Conservation (phyloP, 228 moss, liverwort and hornwort genomes). For the Sphagnum fallax region DNA sequence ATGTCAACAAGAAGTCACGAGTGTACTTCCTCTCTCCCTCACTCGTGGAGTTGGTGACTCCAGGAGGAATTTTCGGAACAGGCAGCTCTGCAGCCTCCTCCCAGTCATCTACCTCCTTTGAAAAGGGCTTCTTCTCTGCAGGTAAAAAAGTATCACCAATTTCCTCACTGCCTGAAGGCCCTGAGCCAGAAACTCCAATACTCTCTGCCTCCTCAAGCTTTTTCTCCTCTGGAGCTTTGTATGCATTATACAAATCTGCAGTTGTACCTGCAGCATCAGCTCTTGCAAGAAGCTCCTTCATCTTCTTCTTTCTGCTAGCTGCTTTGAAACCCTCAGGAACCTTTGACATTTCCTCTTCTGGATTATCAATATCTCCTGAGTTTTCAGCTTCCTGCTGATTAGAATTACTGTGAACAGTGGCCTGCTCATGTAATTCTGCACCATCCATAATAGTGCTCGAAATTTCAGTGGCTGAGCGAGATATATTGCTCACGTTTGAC, state of each 20-base stretch:
- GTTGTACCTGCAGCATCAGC: slow-evolving; percentile 89
- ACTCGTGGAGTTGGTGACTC: slow-evolving; percentile 7
- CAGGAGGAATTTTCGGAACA: slow-evolving; percentile 43
- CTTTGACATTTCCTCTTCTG: background rate
- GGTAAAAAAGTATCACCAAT: background rate
- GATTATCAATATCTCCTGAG: background rate
- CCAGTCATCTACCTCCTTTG: slow-evolving; percentile 90
- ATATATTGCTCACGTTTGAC: slow-evolving; percentile 32
- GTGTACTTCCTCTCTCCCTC: slow-evolving; percentile 76
- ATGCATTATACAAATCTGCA: slow-evolving; percentile 86
- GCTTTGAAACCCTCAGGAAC: slow-evolving; percentile 27
- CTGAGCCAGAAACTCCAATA: slow-evolving; percentile 36
- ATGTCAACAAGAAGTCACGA: slow-evolving; percentile 78
- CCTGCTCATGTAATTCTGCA: slow-evolving; percentile 19
- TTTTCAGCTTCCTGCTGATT: background rate
- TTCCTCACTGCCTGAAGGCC: slow-evolving; percentile 28
- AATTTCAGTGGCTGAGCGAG: background rate
- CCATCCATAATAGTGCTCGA: slow-evolving; percentile 2
- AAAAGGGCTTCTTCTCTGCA: slow-evolving; percentile 31
- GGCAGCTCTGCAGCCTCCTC: slow-evolving; percentile 95
- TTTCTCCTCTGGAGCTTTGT: slow-evolving; percentile 90
- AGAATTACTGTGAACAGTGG: slow-evolving; percentile 17
- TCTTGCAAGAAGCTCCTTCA: slow-evolving; percentile 66
- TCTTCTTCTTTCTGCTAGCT: slow-evolving; percentile 75
- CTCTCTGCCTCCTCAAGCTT: slow-evolving; percentile 76